phyloP scores from a whole-genome alignment of 202 grass and related monocot genomes.

The Musa balbisiana region DNA sequence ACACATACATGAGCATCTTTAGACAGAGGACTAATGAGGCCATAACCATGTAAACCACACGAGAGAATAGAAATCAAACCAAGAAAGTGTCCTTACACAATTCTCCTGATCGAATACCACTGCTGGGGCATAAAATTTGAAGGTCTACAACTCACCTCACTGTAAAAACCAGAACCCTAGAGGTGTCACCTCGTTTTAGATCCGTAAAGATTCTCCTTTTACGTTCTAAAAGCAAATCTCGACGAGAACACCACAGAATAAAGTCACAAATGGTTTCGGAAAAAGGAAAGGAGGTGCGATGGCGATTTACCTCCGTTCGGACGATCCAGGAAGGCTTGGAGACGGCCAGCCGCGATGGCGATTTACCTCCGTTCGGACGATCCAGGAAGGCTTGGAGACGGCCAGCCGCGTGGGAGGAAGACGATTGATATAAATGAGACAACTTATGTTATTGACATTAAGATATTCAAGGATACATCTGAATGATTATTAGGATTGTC shows the following conservation, averaged over 20 bases:
- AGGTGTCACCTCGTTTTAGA: not conserved
- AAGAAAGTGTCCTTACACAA: not conserved
- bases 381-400: constrained; percentile 41
- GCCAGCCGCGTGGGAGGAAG: not conserved
- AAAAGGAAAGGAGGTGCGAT: not conserved
- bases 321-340: constrained; percentile 56
- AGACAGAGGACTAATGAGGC: not conserved
- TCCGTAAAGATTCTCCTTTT: not conserved
- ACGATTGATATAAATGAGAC: no score
- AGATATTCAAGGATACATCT: no score
- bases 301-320: constrained; percentile 40
- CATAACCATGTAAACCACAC: not conserved
- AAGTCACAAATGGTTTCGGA: not conserved
- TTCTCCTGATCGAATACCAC: no score
- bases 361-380: constrained; percentile 56
- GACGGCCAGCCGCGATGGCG: not conserved
- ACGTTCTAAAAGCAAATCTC: not conserved
- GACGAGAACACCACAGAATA: not conserved
- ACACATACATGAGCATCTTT: not conserved
- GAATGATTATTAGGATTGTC: no score
- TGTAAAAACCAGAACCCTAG: not conserved
- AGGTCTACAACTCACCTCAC: not conserved
- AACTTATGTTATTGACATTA: no score
- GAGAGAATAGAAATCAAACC: not conserved
- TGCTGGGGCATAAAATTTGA: not conserved